Percentiles rank a stretch among this genome's conserved stretches.
These are phyloP conservation scores for Arctostaphylos glauca DNA, from an alignment of 148 eudicot genomes.

Conservation along the genomic window DNA sequence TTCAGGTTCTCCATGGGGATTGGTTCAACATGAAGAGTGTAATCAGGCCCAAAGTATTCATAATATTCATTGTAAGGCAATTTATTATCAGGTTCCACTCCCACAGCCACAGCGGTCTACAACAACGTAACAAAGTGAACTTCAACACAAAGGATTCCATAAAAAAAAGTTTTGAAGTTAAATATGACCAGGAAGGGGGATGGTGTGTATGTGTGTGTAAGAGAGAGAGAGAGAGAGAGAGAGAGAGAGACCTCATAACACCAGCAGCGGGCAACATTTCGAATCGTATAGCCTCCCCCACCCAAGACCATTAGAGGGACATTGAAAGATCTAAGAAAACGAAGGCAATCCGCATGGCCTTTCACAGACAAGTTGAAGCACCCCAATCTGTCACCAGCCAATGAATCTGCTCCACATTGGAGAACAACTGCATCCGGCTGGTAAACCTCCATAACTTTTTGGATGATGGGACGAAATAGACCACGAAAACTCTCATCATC, in stretches of 20 bases:
- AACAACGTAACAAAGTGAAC: conserved; percentile 18
- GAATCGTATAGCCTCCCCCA: conserved; percentile 91
- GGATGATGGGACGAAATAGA: conserved; percentile 74
- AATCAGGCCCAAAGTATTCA: conserved; percentile 93
- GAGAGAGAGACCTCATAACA: conserved; percentile 77
- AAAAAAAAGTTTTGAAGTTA: background rate
- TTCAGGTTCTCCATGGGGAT: conserved; percentile 70
- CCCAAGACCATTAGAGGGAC: conserved; percentile 95
- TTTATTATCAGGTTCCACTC: conserved; percentile 85
- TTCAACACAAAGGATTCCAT: background rate
- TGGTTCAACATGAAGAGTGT: conserved; percentile 77
- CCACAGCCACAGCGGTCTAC: conserved; percentile 93
- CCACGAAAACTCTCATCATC: conserved; percentile 77
- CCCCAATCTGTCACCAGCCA: conserved; percentile 90
- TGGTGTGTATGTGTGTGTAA: too few relatives aligned
- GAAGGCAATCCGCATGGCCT: conserved; percentile 94
- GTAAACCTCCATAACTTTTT: conserved; percentile 88
- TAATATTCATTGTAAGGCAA: conserved; percentile 84
- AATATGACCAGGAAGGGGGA: background rate
- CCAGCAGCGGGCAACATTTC: conserved; percentile 99
- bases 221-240: background rate
- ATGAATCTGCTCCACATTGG: conserved; percentile 96
- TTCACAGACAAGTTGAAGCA: conserved; percentile 91
- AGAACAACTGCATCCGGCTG: conserved; percentile 93
- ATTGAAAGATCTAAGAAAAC: conserved; percentile 84